phyloP scores from a whole-genome alignment of 768 basidiomycete genomes.

The Termitomyces sp. region DNA sequence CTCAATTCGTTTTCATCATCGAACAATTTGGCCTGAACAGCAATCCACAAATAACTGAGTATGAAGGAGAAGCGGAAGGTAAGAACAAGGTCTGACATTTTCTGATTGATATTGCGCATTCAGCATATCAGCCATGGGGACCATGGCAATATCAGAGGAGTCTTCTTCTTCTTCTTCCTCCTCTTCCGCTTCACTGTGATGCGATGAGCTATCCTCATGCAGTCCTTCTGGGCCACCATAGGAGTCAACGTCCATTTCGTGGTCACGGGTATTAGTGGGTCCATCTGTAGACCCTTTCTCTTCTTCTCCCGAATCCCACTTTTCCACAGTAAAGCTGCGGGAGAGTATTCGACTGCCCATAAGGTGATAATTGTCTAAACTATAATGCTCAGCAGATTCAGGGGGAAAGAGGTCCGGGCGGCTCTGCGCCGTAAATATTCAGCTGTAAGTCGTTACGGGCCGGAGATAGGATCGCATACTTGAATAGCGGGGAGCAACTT shows the following conservation, averaged over 20 bases:
- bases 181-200: conserved; percentile 31
- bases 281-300: conserved; percentile 18
- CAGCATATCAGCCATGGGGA: conserved; percentile 94
- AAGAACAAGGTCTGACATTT: conserved; percentile 52
- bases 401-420: conserved; percentile 69
- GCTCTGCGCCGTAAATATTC: conserved; percentile 34
- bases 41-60: conserved; percentile 4
- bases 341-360: conserved; percentile 92
- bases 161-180: conserved; percentile 41
- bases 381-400: conserved; percentile 47
- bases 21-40: conserved; percentile 72
- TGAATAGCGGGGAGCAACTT: conserved; percentile 68
- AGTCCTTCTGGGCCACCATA: conserved; percentile 13
- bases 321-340: conserved; percentile 83
- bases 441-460: conserved; percentile 1
- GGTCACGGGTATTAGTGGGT: conserved; percentile 27
- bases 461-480: conserved; percentile 32
- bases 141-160: conserved; percentile 75
- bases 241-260: conserved; percentile 39
- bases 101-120: conserved; percentile 84
- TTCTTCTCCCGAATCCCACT: conserved; percentile 39
- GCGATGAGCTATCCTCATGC: conserved; percentile 16
- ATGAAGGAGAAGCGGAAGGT: neutral
- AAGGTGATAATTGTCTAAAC: conserved; percentile 72
- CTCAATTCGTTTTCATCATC: conserved; percentile 65